Conservation (phyloP, 495 filamentous ascomycete species). For the Neurospora sp. region DNA sequence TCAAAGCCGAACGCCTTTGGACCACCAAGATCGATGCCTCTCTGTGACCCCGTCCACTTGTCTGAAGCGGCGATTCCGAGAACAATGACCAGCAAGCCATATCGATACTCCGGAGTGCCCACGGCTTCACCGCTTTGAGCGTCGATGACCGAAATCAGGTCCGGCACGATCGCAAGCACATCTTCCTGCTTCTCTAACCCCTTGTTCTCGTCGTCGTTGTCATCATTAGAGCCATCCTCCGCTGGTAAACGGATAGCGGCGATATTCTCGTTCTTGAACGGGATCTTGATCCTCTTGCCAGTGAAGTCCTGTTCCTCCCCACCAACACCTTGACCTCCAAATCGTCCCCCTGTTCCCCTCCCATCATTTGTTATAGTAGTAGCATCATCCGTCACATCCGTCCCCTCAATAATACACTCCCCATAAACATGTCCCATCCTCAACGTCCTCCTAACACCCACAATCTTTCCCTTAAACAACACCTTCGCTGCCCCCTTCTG, state of each 20-base stretch:
- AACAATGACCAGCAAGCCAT: conserved; percentile 47
- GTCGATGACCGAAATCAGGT: conserved; percentile 52
- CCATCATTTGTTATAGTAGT: not conserved
- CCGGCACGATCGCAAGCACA: conserved; percentile 47
- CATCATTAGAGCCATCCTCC: not conserved
- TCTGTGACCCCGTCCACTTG: conserved; percentile 41
- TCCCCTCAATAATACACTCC: conserved; percentile 41
- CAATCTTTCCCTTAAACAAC: conserved; percentile 52
- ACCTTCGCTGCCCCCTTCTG: conserved; percentile 21
- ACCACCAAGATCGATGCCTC: conserved; percentile 42
- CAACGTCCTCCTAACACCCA: conserved; percentile 44
- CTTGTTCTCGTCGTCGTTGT: not conserved
- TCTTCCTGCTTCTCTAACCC: conserved; percentile 28
- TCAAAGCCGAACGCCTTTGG: conserved; percentile 42
- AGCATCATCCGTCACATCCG: conserved; percentile 18
- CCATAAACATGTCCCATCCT: conserved; percentile 45
- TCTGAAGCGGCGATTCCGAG: conserved; percentile 47
- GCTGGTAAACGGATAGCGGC: conserved; percentile 35
- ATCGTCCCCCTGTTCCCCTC: not conserved
- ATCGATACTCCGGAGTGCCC: conserved; percentile 51
- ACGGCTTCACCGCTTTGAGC: conserved; percentile 48
- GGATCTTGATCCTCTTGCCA: conserved; percentile 38
- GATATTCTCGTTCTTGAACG: conserved; percentile 59
- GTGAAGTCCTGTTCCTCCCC: conserved; percentile 14
- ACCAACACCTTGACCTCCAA: not conserved